Conservation (phyloP, 495 filamentous ascomycete genomes). For the Daldinia grandis region DNA sequence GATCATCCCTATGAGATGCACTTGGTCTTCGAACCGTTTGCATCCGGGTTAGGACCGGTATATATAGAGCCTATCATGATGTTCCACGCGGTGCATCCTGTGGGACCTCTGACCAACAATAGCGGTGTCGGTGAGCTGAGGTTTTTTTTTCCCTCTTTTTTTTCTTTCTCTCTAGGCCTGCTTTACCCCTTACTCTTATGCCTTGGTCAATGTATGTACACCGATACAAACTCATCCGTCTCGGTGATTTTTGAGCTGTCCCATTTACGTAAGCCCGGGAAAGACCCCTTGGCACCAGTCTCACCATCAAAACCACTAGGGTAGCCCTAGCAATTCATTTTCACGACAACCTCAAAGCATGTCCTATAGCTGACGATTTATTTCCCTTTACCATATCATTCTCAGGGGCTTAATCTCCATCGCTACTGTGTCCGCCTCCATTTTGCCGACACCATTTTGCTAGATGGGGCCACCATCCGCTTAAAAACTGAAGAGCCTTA, state of each 20-base stretch:
- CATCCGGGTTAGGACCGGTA: neutral
- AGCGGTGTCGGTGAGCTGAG: conserved; percentile 8
- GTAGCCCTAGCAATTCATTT: conserved; percentile 4
- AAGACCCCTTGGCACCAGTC: conserved; percentile 1
- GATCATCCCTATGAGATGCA: conserved; percentile 6
- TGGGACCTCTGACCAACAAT: conserved; percentile 10
- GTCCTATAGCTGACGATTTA: neutral
- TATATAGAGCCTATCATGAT: conserved; percentile 23
- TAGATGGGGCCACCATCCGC: conserved; percentile 6
- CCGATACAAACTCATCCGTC: conserved; percentile 21
- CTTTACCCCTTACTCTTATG: conserved; percentile 7
- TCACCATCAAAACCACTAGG: conserved; percentile 15
- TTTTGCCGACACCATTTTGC: neutral
- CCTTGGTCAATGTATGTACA: conserved; percentile 21
- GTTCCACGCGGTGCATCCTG: conserved; percentile 28
- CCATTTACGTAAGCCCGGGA: neutral
- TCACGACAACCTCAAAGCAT: conserved; percentile 10
- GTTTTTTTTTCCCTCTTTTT: neutral
- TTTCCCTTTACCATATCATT: neutral
- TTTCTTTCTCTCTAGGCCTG: neutral
- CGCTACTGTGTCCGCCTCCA: neutral
- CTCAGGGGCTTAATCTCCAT: conserved; percentile 5
- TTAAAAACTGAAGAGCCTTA: conserved; percentile 1
- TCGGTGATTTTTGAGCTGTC: conserved; percentile 16
- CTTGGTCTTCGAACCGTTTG: conserved; percentile 1